phyloP scores from a whole-genome alignment of 1,284 basidiomycete species.

The Pseudozyma thailandica region DNA sequence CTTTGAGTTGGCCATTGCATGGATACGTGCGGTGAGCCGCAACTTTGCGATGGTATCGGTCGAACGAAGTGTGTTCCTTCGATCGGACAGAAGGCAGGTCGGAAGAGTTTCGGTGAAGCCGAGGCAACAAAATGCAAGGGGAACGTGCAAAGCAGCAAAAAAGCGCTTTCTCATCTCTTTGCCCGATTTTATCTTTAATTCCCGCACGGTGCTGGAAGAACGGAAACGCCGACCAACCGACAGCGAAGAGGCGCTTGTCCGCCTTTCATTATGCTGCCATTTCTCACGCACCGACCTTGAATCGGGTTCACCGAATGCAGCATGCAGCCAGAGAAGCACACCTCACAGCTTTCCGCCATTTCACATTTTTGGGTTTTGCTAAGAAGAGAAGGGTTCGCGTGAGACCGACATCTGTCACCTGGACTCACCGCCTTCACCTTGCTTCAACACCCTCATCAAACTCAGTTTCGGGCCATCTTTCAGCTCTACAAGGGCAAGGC shows the following conservation, averaged over 20 bases:
- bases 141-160: too few relatives aligned
- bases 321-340: neutral
- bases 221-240: conserved; percentile 5
- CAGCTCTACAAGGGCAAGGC: neutral
- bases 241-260: neutral
- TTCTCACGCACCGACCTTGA: neutral
- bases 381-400: neutral
- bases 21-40: too few relatives aligned
- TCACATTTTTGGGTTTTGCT: neutral
- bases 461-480: neutral
- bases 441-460: neutral
- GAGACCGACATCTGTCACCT: neutral
- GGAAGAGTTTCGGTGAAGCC: too few relatives aligned
- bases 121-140: too few relatives aligned
- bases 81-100: too few relatives aligned
- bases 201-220: neutral
- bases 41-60: too few relatives aligned
- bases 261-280: neutral
- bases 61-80: too few relatives aligned
- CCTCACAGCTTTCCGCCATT: neutral
- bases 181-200: neutral
- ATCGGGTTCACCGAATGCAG: conserved; percentile 11
- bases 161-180: too few relatives aligned
- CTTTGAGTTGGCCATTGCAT: too few relatives aligned
- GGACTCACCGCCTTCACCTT: neutral